Evolutionary conservation across 306 rosid genomes (phyloP), one percentile per base, ranked within the genome.

Genomic region (Prosopis cineraria): DNA sequence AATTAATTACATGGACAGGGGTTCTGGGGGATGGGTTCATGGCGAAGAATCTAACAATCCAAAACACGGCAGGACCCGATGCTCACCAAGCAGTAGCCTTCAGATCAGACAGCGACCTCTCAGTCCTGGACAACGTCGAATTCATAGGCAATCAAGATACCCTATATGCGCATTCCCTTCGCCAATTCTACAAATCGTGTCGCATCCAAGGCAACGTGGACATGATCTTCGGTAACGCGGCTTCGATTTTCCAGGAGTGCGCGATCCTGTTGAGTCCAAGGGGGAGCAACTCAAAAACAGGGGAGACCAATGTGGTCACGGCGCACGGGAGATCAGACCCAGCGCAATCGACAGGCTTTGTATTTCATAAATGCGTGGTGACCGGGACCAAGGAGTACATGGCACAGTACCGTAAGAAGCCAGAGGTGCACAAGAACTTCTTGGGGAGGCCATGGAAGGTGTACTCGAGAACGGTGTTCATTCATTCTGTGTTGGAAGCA

Each of bases 391-490:
- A 84, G 44, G 94, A 91, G 20, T 95, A 91, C 82, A 76, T 93
- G 93, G 62, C 58, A 6, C 67, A 88, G 84, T 95, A 86, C 34
- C 33, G 40, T 16, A 85, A 82, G 85, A 95, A 95, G 1, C 98
- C 98, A 12, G 3, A 68, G 16, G 96, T 86, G 63, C 98, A 95
- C 82, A 89, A 71, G 71, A 95, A 86, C 82, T 95, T 55, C 88
- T 82, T 95, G 86, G 99, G 99, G 25, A 91, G 99, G 89, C 99
- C 99, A 1, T 95, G 99, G 99, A 95, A 93, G 87, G 86, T 82
- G 79, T 95, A 82, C 63, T 88, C 97, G 0, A 91, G 99, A 74
- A 87, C 94, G 0, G 91, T 93, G 77, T 89, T 85, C 73, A 65
- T 95, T 9, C 60, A 81, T 3, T 87, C 90, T 1, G n/a, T 11